phyloP scores from a whole-genome alignment of 345 rosid genomes.

The Ceriops decandra region DNA sequence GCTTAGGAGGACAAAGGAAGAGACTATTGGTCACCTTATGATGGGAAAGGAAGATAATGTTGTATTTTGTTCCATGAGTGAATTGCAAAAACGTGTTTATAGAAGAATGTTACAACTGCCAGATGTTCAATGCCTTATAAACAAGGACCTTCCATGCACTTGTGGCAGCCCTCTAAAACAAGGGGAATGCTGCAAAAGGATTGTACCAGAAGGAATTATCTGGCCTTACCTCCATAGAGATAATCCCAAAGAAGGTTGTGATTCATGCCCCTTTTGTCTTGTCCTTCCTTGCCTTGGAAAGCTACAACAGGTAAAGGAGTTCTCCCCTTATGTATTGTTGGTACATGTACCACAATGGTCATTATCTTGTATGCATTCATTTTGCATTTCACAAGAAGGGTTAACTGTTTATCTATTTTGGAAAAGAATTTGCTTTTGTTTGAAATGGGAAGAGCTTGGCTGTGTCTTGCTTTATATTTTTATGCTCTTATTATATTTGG shows the following conservation, averaged over 20 bases:
- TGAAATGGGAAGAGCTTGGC: neutral
- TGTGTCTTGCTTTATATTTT: neutral
- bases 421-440: neutral
- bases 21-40: constrained; percentile 93
- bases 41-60: constrained; percentile 99
- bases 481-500: constrained; percentile 12
- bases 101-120: constrained; percentile 78
- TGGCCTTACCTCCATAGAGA: constrained; percentile 90
- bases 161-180: constrained; percentile 94
- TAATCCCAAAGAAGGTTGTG: constrained; percentile 82
- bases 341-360: neutral
- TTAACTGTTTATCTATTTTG: neutral
- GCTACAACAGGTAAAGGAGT: constrained; percentile 64
- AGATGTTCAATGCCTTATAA: constrained; percentile 80
- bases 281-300: constrained; percentile 94
- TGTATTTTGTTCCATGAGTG: constrained; percentile 91
- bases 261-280: constrained; percentile 92
- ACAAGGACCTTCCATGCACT: constrained; percentile 76
- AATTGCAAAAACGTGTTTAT: constrained; percentile 74
- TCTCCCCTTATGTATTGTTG: neutral
- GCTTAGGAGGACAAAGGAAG: constrained; percentile 94
- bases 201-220: constrained; percentile 73
- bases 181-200: constrained; percentile 87
- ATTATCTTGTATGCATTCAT: neutral
- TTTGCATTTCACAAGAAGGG: neutral